These are phyloP conservation scores for Serendipita vermifera DNA, from an alignment of 768 basidiomycete species.

Conservation along the genomic window DNA sequence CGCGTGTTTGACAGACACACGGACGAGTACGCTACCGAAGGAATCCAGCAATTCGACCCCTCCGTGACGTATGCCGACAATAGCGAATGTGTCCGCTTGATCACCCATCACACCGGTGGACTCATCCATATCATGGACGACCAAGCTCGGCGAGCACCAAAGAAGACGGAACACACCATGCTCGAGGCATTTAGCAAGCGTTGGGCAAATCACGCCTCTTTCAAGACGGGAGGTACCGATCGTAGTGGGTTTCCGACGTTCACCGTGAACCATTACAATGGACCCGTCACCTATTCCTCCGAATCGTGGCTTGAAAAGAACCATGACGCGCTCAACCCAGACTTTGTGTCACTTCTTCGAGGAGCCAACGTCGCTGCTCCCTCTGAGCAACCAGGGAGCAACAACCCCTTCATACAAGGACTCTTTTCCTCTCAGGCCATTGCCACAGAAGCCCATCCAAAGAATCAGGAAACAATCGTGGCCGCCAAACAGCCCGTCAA, in stretches of 20 bases:
- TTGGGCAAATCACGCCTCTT: constrained; percentile 86
- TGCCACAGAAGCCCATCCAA: constrained; percentile 81
- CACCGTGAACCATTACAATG: constrained; percentile 84
- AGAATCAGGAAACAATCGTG: constrained; percentile 91
- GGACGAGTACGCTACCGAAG: constrained; percentile 73
- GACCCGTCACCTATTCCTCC: constrained; percentile 80
- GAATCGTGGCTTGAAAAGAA: constrained; percentile 85
- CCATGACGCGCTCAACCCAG: constrained; percentile 78
- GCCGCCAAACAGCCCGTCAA: constrained; percentile 87
- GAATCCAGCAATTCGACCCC: constrained; percentile 56
- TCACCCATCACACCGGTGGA: constrained; percentile 80
- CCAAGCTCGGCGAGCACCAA: constrained; percentile 70
- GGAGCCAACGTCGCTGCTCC: constrained; percentile 38
- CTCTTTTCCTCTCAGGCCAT: constrained; percentile 82
- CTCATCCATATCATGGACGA: constrained; percentile 97
- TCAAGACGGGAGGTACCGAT: constrained; percentile 68
- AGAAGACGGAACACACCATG: constrained; percentile 91
- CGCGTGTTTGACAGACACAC: constrained; percentile 69
- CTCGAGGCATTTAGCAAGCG: constrained; percentile 87
- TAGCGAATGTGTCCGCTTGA: constrained; percentile 70
- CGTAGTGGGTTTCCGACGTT: constrained; percentile 75
- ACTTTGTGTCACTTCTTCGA: constrained; percentile 80
- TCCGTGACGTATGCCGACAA: constrained; percentile 79
- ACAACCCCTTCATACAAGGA: constrained; percentile 83
- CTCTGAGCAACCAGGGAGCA: constrained; percentile 60